Evolutionary conservation across 805 yeast genomes (phyloP).

Genomic region (Yarrowia osloensis): DNA sequence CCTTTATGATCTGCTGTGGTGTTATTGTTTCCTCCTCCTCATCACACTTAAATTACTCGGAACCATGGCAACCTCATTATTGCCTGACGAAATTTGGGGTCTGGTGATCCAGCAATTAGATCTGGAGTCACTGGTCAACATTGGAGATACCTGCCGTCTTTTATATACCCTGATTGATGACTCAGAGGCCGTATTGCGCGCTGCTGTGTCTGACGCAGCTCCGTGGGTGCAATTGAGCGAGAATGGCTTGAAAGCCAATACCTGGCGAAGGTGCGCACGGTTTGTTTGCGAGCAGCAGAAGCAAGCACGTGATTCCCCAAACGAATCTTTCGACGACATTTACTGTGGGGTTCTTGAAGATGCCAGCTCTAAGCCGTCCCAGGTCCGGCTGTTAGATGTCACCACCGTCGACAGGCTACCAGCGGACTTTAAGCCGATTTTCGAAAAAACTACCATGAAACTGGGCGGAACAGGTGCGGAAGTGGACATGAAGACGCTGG

Average conservation of each 20-base stretch:
- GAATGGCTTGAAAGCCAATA: not conserved
- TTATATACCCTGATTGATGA: not conserved
- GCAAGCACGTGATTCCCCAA: not conserved
- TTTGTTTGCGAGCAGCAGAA: not conserved
- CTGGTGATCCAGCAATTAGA: not conserved
- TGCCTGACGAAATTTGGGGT: slow-evolving; percentile 4
- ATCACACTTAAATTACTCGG: not conserved
- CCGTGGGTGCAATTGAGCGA: not conserved
- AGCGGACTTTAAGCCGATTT: not conserved
- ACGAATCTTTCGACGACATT: not conserved
- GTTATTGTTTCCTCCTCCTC: not conserved
- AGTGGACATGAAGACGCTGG: not conserved
- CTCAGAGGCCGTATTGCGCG: not conserved
- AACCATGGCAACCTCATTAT: not conserved
- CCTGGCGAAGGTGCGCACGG: not conserved
- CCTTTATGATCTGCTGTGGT: not conserved
- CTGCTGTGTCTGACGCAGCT: not conserved
- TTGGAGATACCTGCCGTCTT: slow-evolving; percentile 16
- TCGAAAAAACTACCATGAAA: not conserved
- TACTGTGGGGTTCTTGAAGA: not conserved
- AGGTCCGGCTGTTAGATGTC: not conserved
- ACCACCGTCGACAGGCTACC: not conserved
- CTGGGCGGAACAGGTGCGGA: not conserved
- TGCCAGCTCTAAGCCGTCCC: not conserved
- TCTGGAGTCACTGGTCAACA: not conserved